Evolutionary conservation across 257 asterid species (phyloP), one percentile per base, ranked within the genome.

Genomic region (Knoxia roxburghii): DNA sequence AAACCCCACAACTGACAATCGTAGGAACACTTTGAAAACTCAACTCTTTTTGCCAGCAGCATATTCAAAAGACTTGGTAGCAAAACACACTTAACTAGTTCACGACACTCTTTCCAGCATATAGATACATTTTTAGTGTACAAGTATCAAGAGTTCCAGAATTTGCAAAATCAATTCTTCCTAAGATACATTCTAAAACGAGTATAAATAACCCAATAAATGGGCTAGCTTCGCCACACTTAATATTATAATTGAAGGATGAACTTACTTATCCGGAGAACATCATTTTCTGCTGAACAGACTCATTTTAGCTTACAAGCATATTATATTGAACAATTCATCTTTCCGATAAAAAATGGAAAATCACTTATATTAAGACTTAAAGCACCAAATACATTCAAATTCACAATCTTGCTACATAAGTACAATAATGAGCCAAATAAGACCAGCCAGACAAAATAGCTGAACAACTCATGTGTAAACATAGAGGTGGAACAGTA

Each of bases 401-500:
- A 35, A 43, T 30, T 51, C 35, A 29, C 15, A 68, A 6, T 40
- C 37, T 29, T 21, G 11, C 7, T 21, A 43, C 15, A 57, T 17
- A 56, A 43, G 20, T 29, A 35, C 10, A 12, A 15, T 51, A 46
- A 51, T 39, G 32, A 62, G 23, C 5, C 13, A 46, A 48, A 33
- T 55, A 55, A 5, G 5, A 15, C 57, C n/a, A 53, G 52, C 52
- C n/a, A n/a, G n/a, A n/a, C n/a, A 60, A 41, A 52, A 74, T 30
- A 37, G 24, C n/a, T 26, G 1, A 35, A 68, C 20, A 10, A 40
- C 41, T 29, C 5, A 37, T 13, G 29, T 13, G 21, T 50, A 55
- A 46, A 64, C 45, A 51, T 3, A 52, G 61, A 73, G 64, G 66
- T 65, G 53, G 57, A 61, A 30, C 62, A 61, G 61, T 64, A 57